Evolutionary conservation across 805 yeast species (phyloP).

Genomic region (Myxozyma udenii): DNA sequence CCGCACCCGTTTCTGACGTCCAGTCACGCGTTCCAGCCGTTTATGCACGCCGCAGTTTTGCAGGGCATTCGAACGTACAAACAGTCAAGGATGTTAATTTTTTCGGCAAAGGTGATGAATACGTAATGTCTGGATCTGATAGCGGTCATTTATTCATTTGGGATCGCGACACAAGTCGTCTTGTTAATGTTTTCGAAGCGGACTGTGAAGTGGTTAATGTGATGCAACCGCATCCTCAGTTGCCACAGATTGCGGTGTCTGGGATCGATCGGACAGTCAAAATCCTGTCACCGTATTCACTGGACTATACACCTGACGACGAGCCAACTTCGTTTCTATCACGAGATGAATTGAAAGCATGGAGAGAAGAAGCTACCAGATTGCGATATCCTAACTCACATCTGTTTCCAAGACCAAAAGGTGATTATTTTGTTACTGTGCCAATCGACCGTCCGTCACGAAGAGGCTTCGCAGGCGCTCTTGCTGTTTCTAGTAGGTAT

Average conservation of each 20-base stretch:
- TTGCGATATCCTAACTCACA: background rate
- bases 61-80: slow-evolving; percentile 26
- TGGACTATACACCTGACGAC: slow-evolving; percentile 14
- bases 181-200: slow-evolving; percentile 24
- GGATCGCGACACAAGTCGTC: slow-evolving; percentile 16
- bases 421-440: no score
- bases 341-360: background rate
- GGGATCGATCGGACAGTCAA: slow-evolving; percentile 29
- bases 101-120: slow-evolving; percentile 28
- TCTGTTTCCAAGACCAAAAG: no score
- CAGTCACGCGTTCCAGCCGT: slow-evolving; percentile 15
- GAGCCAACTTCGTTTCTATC: background rate
- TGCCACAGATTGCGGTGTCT: slow-evolving; percentile 29
- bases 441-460: no score
- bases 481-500: background rate
- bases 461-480: background rate
- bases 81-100: slow-evolving; percentile 30
- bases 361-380: background rate
- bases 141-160: slow-evolving; percentile 28
- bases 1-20: background rate
- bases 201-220: slow-evolving; percentile 27
- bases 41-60: slow-evolving; percentile 1
- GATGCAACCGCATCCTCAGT: slow-evolving; percentile 25
- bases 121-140: slow-evolving; percentile 30
- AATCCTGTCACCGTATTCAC: slow-evolving; percentile 22